Evolutionary conservation across 78 protist genomes (phyloP).

Genomic region (Dictyostelium intermedium): DNA sequence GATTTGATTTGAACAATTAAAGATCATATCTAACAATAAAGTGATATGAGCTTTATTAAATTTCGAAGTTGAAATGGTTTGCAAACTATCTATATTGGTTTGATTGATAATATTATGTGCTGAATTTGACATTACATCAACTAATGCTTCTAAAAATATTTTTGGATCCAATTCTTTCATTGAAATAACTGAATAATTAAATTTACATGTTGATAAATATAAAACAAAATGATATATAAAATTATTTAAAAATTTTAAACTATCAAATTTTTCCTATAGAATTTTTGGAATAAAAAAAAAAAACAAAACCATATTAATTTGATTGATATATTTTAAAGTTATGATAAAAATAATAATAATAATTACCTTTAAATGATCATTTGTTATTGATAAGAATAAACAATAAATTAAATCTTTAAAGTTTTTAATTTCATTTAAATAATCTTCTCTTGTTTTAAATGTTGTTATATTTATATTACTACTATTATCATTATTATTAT

Average conservation of each 20-base stretch:
- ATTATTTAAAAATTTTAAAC: slow-evolving; percentile 5
- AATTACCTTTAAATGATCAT: slow-evolving; percentile 14
- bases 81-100: neutral
- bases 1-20: slow-evolving; percentile 4
- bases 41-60: neutral
- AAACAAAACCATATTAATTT: too few species aligned
- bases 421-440: neutral
- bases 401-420: slow-evolving; percentile 1
- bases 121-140: slow-evolving; percentile 13
- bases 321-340: too few species aligned
- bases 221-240: slow-evolving; percentile 40
- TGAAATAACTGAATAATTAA: neutral
- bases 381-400: slow-evolving; percentile 16
- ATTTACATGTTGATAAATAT: neutral
- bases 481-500: neutral
- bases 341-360: neutral
- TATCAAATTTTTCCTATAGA: neutral
- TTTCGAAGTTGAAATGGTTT: slow-evolving; percentile 3
- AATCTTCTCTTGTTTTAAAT: slow-evolving; percentile 4
- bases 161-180: slow-evolving; percentile 32
- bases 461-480: neutral
- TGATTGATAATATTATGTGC: neutral
- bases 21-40: neutral
- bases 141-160: slow-evolving; percentile 15
- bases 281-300: neutral